Evolutionary conservation across 2,329 filamentous ascomycete genomes (phyloP), one percentile per base, ranked within the genome.

Genomic region (Penicillium fuscoglaucum): DNA sequence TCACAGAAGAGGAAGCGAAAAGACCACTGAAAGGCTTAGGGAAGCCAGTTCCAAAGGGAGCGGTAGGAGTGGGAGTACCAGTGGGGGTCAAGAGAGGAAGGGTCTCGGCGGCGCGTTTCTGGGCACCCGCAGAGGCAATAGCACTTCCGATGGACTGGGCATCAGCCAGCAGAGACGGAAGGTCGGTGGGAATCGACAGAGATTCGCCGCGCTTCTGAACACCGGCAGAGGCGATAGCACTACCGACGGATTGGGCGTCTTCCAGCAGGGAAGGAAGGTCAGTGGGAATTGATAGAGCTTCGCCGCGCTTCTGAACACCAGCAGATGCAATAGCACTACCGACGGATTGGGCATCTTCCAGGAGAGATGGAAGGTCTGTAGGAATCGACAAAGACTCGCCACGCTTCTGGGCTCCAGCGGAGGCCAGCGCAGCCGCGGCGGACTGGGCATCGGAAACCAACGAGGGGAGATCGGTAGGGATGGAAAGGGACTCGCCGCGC

Each of bases 391-490:
- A 24, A 37, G 45, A 28, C 4, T 56, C 51, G 6, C 47, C 51
- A 7, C 60, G 61, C 55, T 62, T 57, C 48, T 60, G 19, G 19
- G 28, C 19, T 39, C 12, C 41, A 41, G 47, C 21, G 8, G 56
- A 59, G 5, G 47, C 55, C 3, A 60, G 35, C 8, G 24, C 24
- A 9, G 53, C 55, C 6, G 37, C 49, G 3, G 15, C 44, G 9
- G 35, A 35, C 15, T 41, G 37, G 4, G 48, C 48, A 26, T 45
- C 47, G 12, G 52, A 15, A 17, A 45, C 47, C 17, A 63, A 35
- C 6, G 59, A 62, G 2, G 60, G 51, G 4, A 62, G 44, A 31
- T 59, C 52, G 4, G 58, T 62, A 2, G 60, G 60, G 21, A 60
- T 47, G 1, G 58, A 56, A 4, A 57, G 33, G 5, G 35, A 21